Percentiles rank a stretch among this genome's conserved stretches.
Evolutionary conservation across 1,284 basidiomycete species (phyloP).

Genomic region (Cerrena zonata): DNA sequence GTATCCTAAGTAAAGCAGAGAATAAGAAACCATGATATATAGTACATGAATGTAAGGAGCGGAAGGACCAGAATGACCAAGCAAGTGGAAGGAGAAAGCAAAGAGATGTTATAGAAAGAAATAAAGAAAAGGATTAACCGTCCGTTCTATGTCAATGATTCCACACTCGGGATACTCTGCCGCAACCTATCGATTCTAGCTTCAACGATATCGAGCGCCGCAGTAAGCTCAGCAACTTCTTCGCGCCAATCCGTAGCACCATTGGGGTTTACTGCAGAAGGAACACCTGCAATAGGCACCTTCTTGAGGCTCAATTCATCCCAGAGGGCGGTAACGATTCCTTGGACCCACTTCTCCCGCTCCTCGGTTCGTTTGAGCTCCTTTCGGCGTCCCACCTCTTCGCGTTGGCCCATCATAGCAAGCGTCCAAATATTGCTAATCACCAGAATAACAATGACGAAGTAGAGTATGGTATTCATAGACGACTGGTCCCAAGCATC

Average conservation of each 20-base stretch:
- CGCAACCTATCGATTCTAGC: conserved; percentile 22
- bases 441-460: conserved; percentile 67
- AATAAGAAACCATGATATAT: not conserved
- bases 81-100: conserved; percentile 1
- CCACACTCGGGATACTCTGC: conserved; percentile 10
- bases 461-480: conserved; percentile 62
- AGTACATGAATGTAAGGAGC: conserved; percentile 1
- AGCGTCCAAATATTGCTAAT: conserved; percentile 76
- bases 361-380: conserved; percentile 56
- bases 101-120: not conserved
- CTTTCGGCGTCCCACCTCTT: conserved; percentile 50
- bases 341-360: conserved; percentile 68
- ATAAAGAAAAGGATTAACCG: conserved; percentile 5
- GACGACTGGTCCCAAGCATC: conserved; percentile 72
- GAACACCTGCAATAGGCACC: conserved; percentile 12
- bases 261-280: conserved; percentile 17
- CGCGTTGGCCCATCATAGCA: conserved; percentile 47
- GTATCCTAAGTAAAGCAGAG: not conserved
- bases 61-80: no score
- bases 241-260: conserved; percentile 30
- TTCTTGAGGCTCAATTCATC: conserved; percentile 57
- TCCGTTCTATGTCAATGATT: not conserved
- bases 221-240: conserved; percentile 47
- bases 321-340: conserved; percentile 61
- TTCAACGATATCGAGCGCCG: conserved; percentile 42